phyloP scores from a whole-genome alignment of 768 basidiomycete species.

The Tricholoma saponaceum region DNA sequence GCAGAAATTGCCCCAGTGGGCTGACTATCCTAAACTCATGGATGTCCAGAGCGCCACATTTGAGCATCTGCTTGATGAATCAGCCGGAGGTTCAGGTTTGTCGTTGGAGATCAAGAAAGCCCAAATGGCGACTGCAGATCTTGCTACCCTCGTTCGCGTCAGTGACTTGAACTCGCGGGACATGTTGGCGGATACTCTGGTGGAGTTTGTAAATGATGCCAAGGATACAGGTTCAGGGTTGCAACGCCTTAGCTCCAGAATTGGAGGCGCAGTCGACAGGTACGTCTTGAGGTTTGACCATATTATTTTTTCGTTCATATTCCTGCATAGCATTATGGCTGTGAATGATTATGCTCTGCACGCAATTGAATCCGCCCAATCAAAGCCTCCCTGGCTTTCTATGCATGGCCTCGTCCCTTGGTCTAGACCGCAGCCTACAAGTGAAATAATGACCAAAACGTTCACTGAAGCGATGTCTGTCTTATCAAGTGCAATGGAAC shows the following conservation, averaged over 20 bases:
- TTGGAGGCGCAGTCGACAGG: conserved; percentile 75
- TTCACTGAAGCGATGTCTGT: conserved; percentile 64
- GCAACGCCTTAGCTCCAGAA: conserved; percentile 58
- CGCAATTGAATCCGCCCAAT: conserved; percentile 43
- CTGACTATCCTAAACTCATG: conserved; percentile 60
- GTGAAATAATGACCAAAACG: conserved; percentile 45
- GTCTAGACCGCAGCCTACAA: conserved; percentile 26
- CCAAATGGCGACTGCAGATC: conserved; percentile 71
- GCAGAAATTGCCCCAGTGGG: conserved; percentile 33
- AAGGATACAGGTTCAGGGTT: conserved; percentile 56
- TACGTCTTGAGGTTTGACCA: conserved; percentile 28
- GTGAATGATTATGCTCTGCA: conserved; percentile 69
- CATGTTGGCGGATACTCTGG: conserved; percentile 46
- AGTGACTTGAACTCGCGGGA: conserved; percentile 64
- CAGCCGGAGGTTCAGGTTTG: conserved; percentile 53
- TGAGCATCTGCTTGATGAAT: conserved; percentile 57
- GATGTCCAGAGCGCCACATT: conserved; percentile 59
- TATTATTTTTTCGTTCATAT: background rate
- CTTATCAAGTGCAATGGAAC: conserved; percentile 46
- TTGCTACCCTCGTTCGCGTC: conserved; percentile 55
- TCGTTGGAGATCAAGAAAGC: conserved; percentile 71
- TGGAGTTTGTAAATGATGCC: conserved; percentile 56
- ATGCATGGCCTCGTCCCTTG: conserved; percentile 38
- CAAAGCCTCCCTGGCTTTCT: conserved; percentile 28
- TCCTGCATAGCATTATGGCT: conserved; percentile 55